phyloP scores from a whole-genome alignment of 768 basidiomycete genomes.

The Coprinopsis sp. region DNA sequence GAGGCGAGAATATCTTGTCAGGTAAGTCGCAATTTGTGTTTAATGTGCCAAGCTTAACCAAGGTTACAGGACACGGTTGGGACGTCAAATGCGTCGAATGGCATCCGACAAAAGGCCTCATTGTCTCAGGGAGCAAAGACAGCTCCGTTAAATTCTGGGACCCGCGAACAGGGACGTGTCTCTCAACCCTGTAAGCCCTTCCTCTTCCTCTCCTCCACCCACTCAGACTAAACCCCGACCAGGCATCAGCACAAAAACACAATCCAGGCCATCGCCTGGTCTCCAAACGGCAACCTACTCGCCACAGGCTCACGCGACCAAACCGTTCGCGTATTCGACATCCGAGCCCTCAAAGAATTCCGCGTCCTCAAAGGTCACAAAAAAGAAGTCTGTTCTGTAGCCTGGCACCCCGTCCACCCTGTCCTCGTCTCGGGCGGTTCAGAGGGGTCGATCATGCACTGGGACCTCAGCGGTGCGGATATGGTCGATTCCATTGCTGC shows the following conservation, averaged over 20 bases:
- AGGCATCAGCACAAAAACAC: slow-evolving; percentile 98
- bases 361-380: slow-evolving; percentile 92
- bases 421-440: slow-evolving; percentile 91
- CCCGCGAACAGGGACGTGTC: slow-evolving; percentile 83
- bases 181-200: slow-evolving; percentile 80
- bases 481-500: slow-evolving; percentile 23
- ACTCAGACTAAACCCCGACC: not conserved
- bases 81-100: slow-evolving; percentile 98
- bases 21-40: slow-evolving; percentile 39
- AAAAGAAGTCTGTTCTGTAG: slow-evolving; percentile 93
- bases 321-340: slow-evolving; percentile 93
- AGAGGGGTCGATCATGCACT: slow-evolving; percentile 91
- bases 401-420: slow-evolving; percentile 96
- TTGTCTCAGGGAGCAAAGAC: slow-evolving; percentile 95
- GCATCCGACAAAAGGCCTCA: slow-evolving; percentile 95
- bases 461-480: slow-evolving; percentile 61
- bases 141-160: slow-evolving; percentile 99
- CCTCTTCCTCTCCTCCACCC: not conserved
- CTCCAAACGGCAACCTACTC: slow-evolving; percentile 88
- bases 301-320: slow-evolving; percentile 96
- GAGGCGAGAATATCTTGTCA: slow-evolving; percentile 83
- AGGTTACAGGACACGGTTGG: slow-evolving; percentile 87
- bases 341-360: slow-evolving; percentile 96
- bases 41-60: not conserved
- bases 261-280: slow-evolving; percentile 90